Percentiles rank a stretch among this genome's conserved stretches.
These are phyloP conservation scores for Trebouxia sp. DNA, from an alignment of 139 green algal genomes.

Conservation along the genomic window DNA sequence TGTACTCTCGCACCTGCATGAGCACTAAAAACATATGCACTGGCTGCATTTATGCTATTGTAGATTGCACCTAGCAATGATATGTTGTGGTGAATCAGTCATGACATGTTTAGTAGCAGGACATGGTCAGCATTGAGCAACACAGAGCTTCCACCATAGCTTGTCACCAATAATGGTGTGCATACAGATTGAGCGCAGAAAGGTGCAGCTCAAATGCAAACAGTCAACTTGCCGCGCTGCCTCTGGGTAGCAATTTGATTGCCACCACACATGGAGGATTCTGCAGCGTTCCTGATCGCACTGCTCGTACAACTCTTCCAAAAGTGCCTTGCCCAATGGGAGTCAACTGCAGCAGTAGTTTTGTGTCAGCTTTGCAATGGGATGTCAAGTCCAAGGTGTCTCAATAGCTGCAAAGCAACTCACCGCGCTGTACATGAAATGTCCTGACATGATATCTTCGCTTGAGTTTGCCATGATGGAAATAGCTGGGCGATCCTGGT, in stretches of 20 bases:
- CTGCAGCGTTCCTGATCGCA: slow-evolving; percentile 22
- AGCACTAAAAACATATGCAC: not conserved
- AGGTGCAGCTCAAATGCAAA: not conserved
- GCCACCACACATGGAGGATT: slow-evolving; percentile 34
- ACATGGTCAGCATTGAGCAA: not conserved
- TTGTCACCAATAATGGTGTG: not conserved
- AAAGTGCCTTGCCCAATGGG: slow-evolving; percentile 46
- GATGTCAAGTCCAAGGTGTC: no score
- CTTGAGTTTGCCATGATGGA: not conserved
- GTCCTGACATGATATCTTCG: not conserved
- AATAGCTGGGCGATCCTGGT: not conserved
- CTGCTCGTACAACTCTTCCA: slow-evolving; percentile 43
- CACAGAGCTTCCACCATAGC: not conserved
- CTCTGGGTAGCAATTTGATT: slow-evolving; percentile 55
- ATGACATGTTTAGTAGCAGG: not conserved
- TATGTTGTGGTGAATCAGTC: not conserved
- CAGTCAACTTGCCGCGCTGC: slow-evolving; percentile 31
- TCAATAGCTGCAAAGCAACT: no score
- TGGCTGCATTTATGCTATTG: not conserved
- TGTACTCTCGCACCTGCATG: slow-evolving; percentile 35
- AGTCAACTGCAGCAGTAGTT: slow-evolving; percentile 32
- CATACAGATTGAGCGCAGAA: not conserved
- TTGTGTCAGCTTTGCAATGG: not conserved
- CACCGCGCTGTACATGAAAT: not conserved
- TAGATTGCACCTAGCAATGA: not conserved